Percentiles rank a stretch among this genome's conserved stretches.
Evolutionary conservation across 1,284 basidiomycete species (phyloP).

Genomic region (Pterulicium gracile): DNA sequence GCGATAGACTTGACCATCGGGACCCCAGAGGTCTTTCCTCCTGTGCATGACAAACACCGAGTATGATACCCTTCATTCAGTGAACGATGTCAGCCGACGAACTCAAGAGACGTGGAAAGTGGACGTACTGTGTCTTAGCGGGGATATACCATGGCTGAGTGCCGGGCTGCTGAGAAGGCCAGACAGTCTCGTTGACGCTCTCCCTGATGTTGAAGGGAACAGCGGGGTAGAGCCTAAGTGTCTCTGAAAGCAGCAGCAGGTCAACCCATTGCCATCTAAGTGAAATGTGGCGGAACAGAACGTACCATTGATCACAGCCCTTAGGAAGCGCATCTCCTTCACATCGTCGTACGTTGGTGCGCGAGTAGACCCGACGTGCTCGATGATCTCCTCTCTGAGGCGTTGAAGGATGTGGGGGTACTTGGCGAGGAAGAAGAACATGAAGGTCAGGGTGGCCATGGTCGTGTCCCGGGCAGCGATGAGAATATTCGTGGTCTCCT

Average conservation of each 20-base stretch:
- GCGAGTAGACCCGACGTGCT: constrained; percentile 13
- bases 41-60: constrained; percentile 23
- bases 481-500: constrained; percentile 15
- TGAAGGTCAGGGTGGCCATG: constrained; percentile 16
- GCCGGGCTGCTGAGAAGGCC: constrained; percentile 18
- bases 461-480: constrained; percentile 20
- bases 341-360: constrained; percentile 16
- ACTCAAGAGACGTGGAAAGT: too few species aligned
- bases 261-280: background rate
- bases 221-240: constrained; percentile 19
- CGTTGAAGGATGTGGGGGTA: constrained; percentile 18
- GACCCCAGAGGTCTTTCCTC: constrained; percentile 24
- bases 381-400: constrained; percentile 22
- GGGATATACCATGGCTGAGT: constrained; percentile 23
- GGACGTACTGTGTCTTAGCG: constrained; percentile 16
- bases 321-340: constrained; percentile 11
- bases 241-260: constrained; percentile 11
- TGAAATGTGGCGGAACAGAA: background rate
- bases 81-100: too few species aligned
- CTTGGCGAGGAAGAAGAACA: constrained; percentile 20
- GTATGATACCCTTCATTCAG: constrained; percentile 10
- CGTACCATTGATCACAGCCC: constrained; percentile 12
- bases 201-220: constrained; percentile 20
- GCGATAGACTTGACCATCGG: constrained; percentile 15
- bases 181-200: constrained; percentile 15